phyloP scores from a whole-genome alignment of 139 green algal genomes.

The Chlorella sp. region DNA sequence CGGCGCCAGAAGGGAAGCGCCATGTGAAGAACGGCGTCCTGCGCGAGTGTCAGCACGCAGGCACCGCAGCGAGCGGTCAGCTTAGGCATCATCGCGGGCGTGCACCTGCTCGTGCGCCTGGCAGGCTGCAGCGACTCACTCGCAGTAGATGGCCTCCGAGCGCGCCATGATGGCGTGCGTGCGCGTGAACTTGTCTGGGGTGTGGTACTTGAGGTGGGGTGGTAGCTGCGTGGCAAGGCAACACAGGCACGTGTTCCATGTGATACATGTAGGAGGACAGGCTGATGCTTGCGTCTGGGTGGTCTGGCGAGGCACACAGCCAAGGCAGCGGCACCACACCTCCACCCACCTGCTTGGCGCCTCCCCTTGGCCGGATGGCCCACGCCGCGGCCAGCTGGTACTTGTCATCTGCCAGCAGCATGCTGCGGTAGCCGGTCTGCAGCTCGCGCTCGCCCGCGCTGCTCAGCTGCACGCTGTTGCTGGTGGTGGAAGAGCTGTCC shows the following conservation, averaged over 20 bases:
- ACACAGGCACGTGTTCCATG: no score
- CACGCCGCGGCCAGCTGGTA: slow-evolving; percentile 14
- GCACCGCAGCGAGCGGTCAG: no score
- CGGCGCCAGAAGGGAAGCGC: slow-evolving; percentile 29
- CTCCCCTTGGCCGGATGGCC: slow-evolving; percentile 10
- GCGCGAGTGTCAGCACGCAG: neutral
- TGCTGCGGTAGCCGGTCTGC: neutral
- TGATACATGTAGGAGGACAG: no score
- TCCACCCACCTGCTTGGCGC: neutral
- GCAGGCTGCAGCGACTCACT: slow-evolving; percentile 5
- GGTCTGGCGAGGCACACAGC: no score
- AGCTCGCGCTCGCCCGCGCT: neutral
- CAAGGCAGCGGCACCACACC: no score
- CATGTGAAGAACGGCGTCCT: slow-evolving; percentile 40
- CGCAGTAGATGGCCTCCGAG: slow-evolving; percentile 30
- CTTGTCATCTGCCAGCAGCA: neutral
- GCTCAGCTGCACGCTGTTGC: neutral
- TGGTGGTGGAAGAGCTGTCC: no score
- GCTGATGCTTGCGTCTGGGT: no score
- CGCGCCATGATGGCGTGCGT: slow-evolving; percentile 25
- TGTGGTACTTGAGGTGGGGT: slow-evolving; percentile 9
- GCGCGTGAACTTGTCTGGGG: slow-evolving; percentile 17
- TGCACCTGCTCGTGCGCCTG: no score
- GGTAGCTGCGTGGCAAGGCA: no score
- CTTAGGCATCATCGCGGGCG: no score